phyloP scores from a whole-genome alignment of 2,329 filamentous ascomycete species.

The Alternaria postmessia region DNA sequence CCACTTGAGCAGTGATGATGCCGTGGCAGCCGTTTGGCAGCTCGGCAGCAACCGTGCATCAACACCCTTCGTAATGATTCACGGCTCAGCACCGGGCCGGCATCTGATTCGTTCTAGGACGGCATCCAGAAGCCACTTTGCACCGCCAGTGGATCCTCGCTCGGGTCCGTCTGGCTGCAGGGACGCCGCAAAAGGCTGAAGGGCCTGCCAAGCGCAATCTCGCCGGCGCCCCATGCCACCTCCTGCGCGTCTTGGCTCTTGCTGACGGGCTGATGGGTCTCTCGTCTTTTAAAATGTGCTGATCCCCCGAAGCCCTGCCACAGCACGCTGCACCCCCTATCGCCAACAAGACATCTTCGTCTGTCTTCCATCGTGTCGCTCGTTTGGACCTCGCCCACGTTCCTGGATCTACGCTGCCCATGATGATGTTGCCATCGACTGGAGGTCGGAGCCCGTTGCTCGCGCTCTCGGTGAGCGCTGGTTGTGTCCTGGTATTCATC shows the following conservation, averaged over 20 bases:
- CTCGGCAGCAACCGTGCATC: constrained; percentile 5
- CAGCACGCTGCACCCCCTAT: constrained; percentile 22
- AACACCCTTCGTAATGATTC: constrained; percentile 1
- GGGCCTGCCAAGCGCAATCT: constrained; percentile 38
- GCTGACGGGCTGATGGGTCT: constrained; percentile 27
- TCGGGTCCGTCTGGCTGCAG: constrained; percentile 19
- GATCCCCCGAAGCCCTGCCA: constrained; percentile 23
- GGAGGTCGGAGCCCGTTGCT: constrained; percentile 45
- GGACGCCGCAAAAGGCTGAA: constrained; percentile 24
- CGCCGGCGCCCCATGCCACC: constrained; percentile 22
- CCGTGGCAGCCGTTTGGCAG: constrained; percentile 11
- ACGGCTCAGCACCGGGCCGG: constrained; percentile 2
- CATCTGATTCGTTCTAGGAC: constrained; percentile 13
- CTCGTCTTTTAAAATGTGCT: constrained; percentile 35
- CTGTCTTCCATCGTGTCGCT: constrained; percentile 15
- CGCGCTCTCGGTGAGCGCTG: constrained; percentile 42
- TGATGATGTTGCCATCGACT: constrained; percentile 42
- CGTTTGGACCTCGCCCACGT: constrained; percentile 11
- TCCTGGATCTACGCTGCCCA: constrained; percentile 17
- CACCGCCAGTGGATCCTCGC: constrained; percentile 22
- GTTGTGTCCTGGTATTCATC: constrained; percentile 42
- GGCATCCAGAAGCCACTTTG: constrained; percentile 16
- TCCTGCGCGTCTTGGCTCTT: constrained; percentile 31
- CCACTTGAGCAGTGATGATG: constrained; percentile 3
- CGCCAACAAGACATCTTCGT: constrained; percentile 19